Evolutionary conservation across 2,329 filamentous ascomycete species (phyloP).

Genomic region (Paraphaeosphaeria minitans): DNA sequence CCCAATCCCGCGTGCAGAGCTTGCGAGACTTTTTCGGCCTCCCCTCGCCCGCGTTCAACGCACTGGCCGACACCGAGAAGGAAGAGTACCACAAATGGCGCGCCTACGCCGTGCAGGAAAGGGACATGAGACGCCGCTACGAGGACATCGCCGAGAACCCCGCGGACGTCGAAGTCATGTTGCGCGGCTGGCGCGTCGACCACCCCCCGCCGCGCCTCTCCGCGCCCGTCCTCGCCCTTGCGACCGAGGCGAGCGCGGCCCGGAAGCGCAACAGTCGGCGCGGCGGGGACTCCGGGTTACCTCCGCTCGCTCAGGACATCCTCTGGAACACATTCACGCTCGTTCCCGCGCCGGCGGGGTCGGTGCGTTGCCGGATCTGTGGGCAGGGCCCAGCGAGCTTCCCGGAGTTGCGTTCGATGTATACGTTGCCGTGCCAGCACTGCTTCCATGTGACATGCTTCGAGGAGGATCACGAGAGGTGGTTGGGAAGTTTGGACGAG

Average conservation of each 20-base stretch:
- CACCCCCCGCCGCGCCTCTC: background rate
- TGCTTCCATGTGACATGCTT: background rate
- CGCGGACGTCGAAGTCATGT: constrained; percentile 1
- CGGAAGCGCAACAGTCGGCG: background rate
- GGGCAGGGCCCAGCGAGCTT: background rate
- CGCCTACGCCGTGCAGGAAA: background rate
- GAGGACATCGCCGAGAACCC: background rate
- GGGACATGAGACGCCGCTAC: background rate
- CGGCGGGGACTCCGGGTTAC: background rate
- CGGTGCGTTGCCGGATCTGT: background rate
- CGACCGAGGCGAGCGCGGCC: background rate
- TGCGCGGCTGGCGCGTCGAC: background rate
- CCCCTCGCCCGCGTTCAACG: background rate
- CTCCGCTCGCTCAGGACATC: background rate
- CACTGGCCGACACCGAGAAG: background rate
- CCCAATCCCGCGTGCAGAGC: background rate
- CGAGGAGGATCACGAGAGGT: background rate
- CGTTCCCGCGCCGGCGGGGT: background rate
- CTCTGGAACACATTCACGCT: background rate
- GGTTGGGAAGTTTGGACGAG: background rate
- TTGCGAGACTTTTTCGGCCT: background rate
- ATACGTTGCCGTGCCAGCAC: background rate
- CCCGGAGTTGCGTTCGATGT: background rate
- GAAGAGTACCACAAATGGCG: background rate
- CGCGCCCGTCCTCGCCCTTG: background rate